Percentiles rank a stretch among this genome's conserved stretches.
Evolutionary conservation across 305 asterid species (phyloP).

Genomic region (Andrographis paniculata): DNA sequence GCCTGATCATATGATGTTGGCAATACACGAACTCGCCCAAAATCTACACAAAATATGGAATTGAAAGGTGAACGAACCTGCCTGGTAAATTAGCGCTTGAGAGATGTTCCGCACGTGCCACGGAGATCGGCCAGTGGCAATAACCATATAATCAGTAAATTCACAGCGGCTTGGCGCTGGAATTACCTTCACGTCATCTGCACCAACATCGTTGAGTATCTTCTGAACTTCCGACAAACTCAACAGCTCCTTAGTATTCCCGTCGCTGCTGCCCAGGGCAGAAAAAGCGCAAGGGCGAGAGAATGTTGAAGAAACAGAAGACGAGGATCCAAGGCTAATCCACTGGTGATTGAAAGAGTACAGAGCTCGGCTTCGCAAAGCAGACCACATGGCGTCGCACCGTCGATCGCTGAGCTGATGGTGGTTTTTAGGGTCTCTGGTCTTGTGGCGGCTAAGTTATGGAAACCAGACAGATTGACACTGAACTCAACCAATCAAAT

Average conservation of each 20-base stretch:
- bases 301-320: constrained; percentile 20
- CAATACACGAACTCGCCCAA: no score
- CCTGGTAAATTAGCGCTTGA: constrained; percentile 78
- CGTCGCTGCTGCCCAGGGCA: constrained; percentile 9
- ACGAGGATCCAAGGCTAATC: constrained; percentile 19
- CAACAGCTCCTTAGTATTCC: constrained; percentile 37
- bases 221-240: constrained; percentile 77
- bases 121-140: constrained; percentile 88
- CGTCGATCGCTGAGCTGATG: no score
- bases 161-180: constrained; percentile 57
- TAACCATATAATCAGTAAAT: constrained; percentile 70
- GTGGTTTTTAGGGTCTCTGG: no score
- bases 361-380: no score
- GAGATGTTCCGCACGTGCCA: constrained; percentile 97
- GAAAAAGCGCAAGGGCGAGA: constrained; percentile 30
- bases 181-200: constrained; percentile 63
- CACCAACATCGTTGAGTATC: constrained; percentile 70
- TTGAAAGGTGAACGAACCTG: constrained; percentile 21
- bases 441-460: no score
- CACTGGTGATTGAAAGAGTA: constrained; percentile 15
- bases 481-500: no score
- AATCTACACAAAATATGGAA: neutral
- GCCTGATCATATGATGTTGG: no score
- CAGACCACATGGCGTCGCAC: no score
- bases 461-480: no score